Evolutionary conservation across 441 rosid genomes (phyloP).

Genomic region (Jatropha podagrica): DNA sequence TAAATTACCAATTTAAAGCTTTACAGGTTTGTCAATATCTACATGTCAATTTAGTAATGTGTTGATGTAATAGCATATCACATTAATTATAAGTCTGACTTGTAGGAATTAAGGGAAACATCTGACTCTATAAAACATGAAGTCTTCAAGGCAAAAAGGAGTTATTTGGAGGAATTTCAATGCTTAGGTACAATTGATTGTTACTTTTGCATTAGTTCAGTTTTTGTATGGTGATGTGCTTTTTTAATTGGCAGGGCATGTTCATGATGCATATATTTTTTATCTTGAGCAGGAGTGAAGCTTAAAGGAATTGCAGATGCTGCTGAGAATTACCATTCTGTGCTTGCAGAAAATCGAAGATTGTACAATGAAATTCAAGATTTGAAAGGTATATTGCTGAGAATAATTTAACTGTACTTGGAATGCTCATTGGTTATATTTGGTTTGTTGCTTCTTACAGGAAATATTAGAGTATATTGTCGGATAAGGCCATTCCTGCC

Average conservation of each 20-base stretch:
- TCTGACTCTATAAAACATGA: slow-evolving; percentile 33
- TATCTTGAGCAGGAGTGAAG: slow-evolving; percentile 26
- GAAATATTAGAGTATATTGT: slow-evolving; percentile 41
- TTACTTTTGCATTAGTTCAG: neutral
- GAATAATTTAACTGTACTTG: neutral
- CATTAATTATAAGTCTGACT: slow-evolving; percentile 2
- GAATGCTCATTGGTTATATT: neutral
- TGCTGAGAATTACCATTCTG: slow-evolving; percentile 35
- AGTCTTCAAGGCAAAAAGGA: slow-evolving; percentile 30
- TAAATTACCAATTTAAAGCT: slow-evolving; percentile 50
- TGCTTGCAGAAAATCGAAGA: slow-evolving; percentile 40
- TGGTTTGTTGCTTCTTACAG: slow-evolving; percentile 8
- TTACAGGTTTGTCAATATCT: slow-evolving; percentile 49
- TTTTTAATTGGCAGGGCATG: neutral
- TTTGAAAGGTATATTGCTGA: slow-evolving; percentile 30
- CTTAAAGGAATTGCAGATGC: slow-evolving; percentile 35
- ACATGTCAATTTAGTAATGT: neutral
- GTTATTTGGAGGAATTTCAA: slow-evolving; percentile 28
- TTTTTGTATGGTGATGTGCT: neutral
- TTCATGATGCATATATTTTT: neutral
- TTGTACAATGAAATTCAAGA: slow-evolving; percentile 40
- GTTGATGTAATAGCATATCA: neutral
- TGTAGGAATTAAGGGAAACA: slow-evolving; percentile 30
- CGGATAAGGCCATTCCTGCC: slow-evolving; percentile 36
- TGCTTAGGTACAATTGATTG: slow-evolving; percentile 26